phyloP scores from a whole-genome alignment of 1,284 basidiomycete genomes.

The Mycena sp. region DNA sequence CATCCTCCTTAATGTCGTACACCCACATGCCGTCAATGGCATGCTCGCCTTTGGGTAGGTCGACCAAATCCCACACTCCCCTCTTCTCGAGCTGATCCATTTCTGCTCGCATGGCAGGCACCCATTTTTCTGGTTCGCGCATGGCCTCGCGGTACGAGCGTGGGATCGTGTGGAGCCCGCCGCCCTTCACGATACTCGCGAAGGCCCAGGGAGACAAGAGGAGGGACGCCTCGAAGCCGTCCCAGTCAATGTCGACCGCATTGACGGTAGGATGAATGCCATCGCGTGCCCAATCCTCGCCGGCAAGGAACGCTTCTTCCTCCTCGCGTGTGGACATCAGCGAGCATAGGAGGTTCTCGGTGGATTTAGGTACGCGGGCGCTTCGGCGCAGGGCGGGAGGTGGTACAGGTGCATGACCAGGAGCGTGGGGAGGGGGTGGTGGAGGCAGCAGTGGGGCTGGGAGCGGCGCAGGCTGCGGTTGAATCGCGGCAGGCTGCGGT shows the following conservation, averaged over 20 bases:
- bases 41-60: neutral
- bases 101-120: neutral
- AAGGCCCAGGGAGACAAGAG: constrained; percentile 7
- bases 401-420: neutral
- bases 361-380: neutral
- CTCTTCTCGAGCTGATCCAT: neutral
- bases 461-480: too few species aligned
- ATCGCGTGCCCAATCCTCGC: constrained; percentile 4
- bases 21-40: constrained; percentile 17
- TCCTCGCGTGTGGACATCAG: neutral
- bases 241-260: constrained; percentile 9
- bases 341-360: neutral
- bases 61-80: constrained; percentile 10
- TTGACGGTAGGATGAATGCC: neutral
- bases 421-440: neutral
- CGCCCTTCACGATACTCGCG: neutral
- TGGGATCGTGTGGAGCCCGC: neutral
- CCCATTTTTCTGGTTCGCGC: constrained; percentile 9
- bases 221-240: neutral
- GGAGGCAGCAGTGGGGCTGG: neutral
- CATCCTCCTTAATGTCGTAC: neutral
- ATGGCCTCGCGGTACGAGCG: constrained; percentile 15
- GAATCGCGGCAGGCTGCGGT: too few species aligned
- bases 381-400: neutral
- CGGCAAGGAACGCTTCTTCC: neutral